Percentiles rank a stretch among this genome's conserved stretches.
Conservation (phyloP, 306 rosid species). For the Rosa rugosa region DNA sequence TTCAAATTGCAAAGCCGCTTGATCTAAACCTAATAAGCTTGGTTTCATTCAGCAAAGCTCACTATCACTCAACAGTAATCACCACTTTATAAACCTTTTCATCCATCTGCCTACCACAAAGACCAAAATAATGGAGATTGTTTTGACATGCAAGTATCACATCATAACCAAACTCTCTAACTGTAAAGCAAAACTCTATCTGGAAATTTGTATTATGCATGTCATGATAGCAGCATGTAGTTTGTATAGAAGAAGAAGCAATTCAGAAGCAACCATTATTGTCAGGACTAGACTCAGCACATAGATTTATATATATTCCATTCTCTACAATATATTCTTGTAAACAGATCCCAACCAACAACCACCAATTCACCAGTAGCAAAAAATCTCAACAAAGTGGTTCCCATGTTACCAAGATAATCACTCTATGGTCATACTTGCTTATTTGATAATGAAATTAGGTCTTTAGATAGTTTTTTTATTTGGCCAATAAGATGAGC, state of each 20-base stretch:
- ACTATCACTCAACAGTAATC: neutral
- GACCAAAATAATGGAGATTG: neutral
- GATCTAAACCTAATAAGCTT: neutral
- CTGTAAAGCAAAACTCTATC: neutral
- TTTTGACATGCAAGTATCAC: neutral
- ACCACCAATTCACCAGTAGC: conserved; percentile 9
- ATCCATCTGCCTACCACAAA: conserved; percentile 8
- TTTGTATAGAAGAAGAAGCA: neutral
- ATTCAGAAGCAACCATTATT: neutral
- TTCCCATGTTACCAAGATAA: conserved; percentile 7
- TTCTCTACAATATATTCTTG: conserved; percentile 3
- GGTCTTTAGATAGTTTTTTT: neutral
- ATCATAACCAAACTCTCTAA: conserved; percentile 5
- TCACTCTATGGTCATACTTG: neutral
- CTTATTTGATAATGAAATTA: neutral
- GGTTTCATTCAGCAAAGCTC: conserved; percentile 7
- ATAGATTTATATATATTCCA: neutral
- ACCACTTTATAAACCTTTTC: conserved; percentile 1
- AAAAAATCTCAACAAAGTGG: conserved; percentile 8
- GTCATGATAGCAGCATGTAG: neutral
- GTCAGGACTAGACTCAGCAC: neutral
- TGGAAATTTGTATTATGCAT: neutral
- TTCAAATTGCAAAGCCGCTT: neutral
- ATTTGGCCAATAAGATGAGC: neutral
- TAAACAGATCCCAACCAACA: conserved; percentile 1